A percentile compares a stretch with the other conserved stretches of the same genome.
Conservation (phyloP, 148 eudicot species). For the Vaccinium darrowii region DNA sequence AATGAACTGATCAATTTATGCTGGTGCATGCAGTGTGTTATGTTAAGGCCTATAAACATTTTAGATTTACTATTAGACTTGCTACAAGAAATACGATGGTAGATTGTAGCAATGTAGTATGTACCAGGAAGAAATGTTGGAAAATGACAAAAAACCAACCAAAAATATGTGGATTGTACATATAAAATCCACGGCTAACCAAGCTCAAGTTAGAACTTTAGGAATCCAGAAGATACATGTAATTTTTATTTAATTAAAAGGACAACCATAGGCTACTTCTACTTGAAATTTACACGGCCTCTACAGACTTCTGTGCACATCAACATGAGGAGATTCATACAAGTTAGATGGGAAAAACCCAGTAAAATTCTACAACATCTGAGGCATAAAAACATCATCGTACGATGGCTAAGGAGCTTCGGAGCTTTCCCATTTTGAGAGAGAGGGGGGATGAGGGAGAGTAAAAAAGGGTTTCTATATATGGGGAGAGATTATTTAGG, state of each 20-base stretch:
- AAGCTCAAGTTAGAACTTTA: too few species aligned
- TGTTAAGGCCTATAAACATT: too few species aligned
- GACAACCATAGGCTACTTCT: not conserved
- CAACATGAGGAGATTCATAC: not conserved
- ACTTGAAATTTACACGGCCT: conserved; percentile 5
- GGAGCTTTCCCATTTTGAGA: conserved; percentile 14
- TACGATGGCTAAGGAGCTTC: conserved; percentile 5
- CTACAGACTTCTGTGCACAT: not conserved
- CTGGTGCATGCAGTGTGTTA: too few species aligned
- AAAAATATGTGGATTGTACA: too few species aligned
- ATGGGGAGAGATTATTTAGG: not conserved
- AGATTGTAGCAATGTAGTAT: too few species aligned
- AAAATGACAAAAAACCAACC: too few species aligned
- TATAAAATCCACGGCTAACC: too few species aligned
- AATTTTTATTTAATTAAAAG: not conserved
- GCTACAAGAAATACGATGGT: too few species aligned
- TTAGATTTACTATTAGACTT: too few species aligned
- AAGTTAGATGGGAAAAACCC: conserved; percentile 18
- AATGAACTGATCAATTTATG: too few species aligned
- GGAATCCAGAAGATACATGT: not conserved
- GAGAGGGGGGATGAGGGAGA: not conserved
- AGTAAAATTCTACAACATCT: conserved; percentile 17
- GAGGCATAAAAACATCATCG: conserved; percentile 17
- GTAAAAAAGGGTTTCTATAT: not conserved
- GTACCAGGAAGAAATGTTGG: too few species aligned